phyloP scores from a whole-genome alignment of 176 grass and related monocot genomes.

The Carex scoparia region DNA sequence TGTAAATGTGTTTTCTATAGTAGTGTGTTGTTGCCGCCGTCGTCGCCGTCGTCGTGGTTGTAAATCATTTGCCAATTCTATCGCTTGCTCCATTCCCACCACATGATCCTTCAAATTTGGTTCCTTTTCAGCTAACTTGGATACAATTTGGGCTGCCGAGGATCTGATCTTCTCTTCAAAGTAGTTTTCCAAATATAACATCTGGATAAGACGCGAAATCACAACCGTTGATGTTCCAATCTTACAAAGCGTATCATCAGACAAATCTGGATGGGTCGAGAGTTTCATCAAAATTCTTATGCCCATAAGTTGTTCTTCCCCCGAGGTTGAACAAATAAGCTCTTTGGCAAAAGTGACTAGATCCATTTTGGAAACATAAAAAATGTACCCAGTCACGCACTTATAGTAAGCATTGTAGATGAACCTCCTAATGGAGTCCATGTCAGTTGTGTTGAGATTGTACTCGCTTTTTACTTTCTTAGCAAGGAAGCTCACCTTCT shows the following conservation, averaged over 20 bases:
- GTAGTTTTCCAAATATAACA: constrained; percentile 39
- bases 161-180: constrained; percentile 25
- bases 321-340: constrained; percentile 37
- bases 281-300: constrained; percentile 46
- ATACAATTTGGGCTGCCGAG: constrained; percentile 47
- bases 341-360: constrained; percentile 55
- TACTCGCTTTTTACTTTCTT: constrained; percentile 47
- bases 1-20: no score
- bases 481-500: constrained; percentile 42
- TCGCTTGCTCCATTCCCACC: constrained; percentile 4
- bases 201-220: constrained; percentile 46
- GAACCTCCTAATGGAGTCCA: constrained; percentile 40
- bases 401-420: constrained; percentile 72
- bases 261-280: constrained; percentile 27
- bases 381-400: constrained; percentile 48
- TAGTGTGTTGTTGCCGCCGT: no score
- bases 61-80: no score
- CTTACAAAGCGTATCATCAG: constrained; percentile 30
- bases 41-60: no score
- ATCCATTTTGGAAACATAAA: constrained; percentile 62
- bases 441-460: constrained; percentile 33
- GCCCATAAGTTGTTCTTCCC: constrained; percentile 53
- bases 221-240: constrained; percentile 34
- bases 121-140: constrained; percentile 53
- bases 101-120: constrained; percentile 37